A percentile compares a stretch with the other conserved stretches of the same genome.
Conservation (phyloP, 768 basidiomycete species). For the Asterophora parasitica region DNA sequence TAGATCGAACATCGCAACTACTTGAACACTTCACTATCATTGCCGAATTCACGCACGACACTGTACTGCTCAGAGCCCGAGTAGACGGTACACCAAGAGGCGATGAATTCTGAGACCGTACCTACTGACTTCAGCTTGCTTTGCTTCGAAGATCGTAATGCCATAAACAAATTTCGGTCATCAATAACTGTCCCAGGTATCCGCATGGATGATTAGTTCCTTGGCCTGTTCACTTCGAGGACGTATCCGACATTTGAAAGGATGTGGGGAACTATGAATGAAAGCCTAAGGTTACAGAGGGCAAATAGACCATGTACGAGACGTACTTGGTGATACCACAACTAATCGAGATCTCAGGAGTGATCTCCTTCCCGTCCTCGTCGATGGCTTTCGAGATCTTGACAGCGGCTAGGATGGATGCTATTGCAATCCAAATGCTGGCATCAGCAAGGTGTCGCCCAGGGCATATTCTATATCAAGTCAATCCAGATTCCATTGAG, state of each 20-base stretch:
- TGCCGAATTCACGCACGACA: too few species aligned
- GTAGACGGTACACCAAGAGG: too few species aligned
- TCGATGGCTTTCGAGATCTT: slow-evolving; percentile 3
- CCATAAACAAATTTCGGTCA: neutral
- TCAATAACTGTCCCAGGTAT: neutral
- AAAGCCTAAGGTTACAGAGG: neutral
- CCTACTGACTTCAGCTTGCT: too few species aligned
- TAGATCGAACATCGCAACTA: too few species aligned
- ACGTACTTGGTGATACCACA: neutral
- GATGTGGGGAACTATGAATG: neutral
- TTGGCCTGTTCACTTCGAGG: neutral
- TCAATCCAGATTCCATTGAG: too few species aligned
- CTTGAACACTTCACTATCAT: too few species aligned
- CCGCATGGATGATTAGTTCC: neutral
- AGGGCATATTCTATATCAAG: slow-evolving; percentile 21
- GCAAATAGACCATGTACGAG: neutral
- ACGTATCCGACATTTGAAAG: neutral
- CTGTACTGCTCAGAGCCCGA: too few species aligned
- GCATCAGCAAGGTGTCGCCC: slow-evolving; percentile 15
- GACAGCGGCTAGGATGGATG: slow-evolving; percentile 1
- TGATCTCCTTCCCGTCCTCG: slow-evolving; percentile 2
- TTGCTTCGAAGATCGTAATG: too few species aligned
- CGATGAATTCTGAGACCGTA: too few species aligned
- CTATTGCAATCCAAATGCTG: slow-evolving; percentile 11
- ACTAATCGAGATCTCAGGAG: neutral